phyloP scores from a whole-genome alignment of 768 basidiomycete genomes.

The Neoboletus magnificus region DNA sequence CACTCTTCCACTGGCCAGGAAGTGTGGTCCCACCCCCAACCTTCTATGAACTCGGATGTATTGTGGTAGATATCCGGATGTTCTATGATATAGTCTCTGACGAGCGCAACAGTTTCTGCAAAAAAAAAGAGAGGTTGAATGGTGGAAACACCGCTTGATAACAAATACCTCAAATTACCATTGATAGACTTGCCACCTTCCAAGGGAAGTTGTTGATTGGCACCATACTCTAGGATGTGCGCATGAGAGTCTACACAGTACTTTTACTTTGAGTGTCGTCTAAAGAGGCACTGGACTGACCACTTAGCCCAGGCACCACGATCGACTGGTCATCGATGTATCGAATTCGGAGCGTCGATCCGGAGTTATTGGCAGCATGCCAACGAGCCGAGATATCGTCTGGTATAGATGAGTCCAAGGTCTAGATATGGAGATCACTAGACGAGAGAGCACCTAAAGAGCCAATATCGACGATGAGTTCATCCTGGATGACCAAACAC shows the following conservation, averaged over 20 bases:
- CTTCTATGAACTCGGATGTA: constrained; percentile 61
- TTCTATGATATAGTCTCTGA: constrained; percentile 57
- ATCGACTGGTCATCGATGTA: constrained; percentile 56
- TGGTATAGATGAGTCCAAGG: constrained; percentile 22
- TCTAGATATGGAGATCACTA: not conserved
- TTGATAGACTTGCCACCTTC: constrained; percentile 56
- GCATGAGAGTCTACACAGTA: constrained; percentile 65
- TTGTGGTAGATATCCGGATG: constrained; percentile 57
- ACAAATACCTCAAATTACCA: constrained; percentile 43
- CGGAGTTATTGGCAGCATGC: constrained; percentile 25
- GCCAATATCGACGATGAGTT: constrained; percentile 52
- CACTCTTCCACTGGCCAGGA: constrained; percentile 57
- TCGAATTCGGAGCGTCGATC: constrained; percentile 38
- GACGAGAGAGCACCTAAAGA: constrained; percentile 44
- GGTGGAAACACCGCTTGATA: not conserved
- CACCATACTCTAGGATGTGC: constrained; percentile 78
- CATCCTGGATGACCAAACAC: constrained; percentile 58
- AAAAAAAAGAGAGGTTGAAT: not conserved
- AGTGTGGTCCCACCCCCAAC: constrained; percentile 93
- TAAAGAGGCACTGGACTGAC: constrained; percentile 37
- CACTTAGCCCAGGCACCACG: constrained; percentile 69
- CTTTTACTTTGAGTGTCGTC: not conserved
- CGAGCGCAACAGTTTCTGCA: constrained; percentile 59
- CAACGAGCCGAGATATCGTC: constrained; percentile 44
- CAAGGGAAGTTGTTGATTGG: constrained; percentile 58